A percentile compares a stretch with the other conserved stretches of the same genome.
These are phyloP conservation scores for Physcomitrellopsis africana DNA, from an alignment of 225 moss, liverwort and hornwort species.

Conservation along the genomic window DNA sequence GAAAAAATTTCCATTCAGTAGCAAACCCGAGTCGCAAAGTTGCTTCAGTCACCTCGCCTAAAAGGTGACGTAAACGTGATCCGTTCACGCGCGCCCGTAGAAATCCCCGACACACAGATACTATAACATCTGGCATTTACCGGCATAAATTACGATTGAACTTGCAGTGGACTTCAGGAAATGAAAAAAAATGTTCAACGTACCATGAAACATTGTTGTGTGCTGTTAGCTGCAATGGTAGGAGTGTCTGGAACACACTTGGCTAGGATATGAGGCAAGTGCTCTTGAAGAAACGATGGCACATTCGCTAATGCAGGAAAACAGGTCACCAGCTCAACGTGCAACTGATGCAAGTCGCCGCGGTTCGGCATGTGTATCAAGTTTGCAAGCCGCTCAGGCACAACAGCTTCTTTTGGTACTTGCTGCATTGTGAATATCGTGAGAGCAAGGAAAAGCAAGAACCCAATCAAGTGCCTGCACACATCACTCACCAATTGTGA, in stretches of 20 bases:
- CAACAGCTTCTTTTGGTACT: conserved; percentile 62
- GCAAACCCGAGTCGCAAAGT: too few species aligned
- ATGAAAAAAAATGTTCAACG: conserved; percentile 9
- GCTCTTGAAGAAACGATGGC: conserved; percentile 62
- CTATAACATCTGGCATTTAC: too few species aligned
- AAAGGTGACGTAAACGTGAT: too few species aligned
- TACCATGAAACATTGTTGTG: conserved; percentile 85
- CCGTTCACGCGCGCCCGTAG: too few species aligned
- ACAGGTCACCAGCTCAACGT: conserved; percentile 82
- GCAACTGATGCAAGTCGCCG: conserved; percentile 66
- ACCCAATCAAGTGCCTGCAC: conserved; percentile 91
- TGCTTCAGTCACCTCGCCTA: too few species aligned
- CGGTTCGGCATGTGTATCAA: conserved; percentile 67
- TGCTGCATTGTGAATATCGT: conserved; percentile 76
- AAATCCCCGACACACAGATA: too few species aligned
- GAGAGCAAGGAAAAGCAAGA: conserved; percentile 79
- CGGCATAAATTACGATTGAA: too few species aligned
- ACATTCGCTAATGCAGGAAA: conserved; percentile 70
- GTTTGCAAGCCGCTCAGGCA: conserved; percentile 55
- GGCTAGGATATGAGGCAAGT: conserved; percentile 48
- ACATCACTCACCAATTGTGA: conserved; percentile 2
- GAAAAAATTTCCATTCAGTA: neutral
- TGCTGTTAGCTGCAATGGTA: conserved; percentile 49
- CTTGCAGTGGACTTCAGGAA: too few species aligned
- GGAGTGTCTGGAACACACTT: conserved; percentile 58